Base-by-base conservation (phyloP, 345 rosid genomes). In the Barbarea vulgaris region DNA sequence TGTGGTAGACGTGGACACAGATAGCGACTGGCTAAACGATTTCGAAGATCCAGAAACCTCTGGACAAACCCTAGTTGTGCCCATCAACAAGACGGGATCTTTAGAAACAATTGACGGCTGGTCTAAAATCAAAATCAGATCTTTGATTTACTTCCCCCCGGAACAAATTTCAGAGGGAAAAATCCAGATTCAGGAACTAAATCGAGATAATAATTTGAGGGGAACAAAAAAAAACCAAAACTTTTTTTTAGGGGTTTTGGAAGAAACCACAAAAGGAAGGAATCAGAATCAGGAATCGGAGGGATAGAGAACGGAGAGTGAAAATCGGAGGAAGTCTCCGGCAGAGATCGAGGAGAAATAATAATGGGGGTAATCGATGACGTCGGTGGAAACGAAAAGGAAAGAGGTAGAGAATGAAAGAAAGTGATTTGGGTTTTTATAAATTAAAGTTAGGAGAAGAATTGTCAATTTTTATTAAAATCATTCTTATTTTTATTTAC, bases 1-100 rank as follows among this genome's bases (percentile, higher is more conserved):
- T 8, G 85, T 86, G 27, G 37, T 39, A 69, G 93, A 87, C 0
- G 83, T 78, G 2, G 93, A 90, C 1, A 83, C 75, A 9, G 93
- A 78, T 19, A 87, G 74, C 8, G 83, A 33, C 61, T 58, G 73
- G 18, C 77, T n/a, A n/a, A 47, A 24, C 33, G 78, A 79, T 60
- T 67, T 71, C 47, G 78, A 74, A 71, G 85, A 82, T 58, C 85
- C 82, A 17, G 75, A 60, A 54, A 82, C 81, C 64, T 86, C 88
- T 36, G 65, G 27, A 63, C 67, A 68, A 74, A 78, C 78, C 81
- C 86, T 82, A 67, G 84, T 47, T 83, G 78, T 76, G 84, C 83
- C 89, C 96, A 90, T 90, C 87, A 85, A 83, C 79, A 56, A 50
- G 22, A 59, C 27, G 24, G 39, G 47, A 52, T 67, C 65, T 8